Evolutionary conservation across 441 rosid species (phyloP).

Genomic region (Eutrema salsugineum): DNA sequence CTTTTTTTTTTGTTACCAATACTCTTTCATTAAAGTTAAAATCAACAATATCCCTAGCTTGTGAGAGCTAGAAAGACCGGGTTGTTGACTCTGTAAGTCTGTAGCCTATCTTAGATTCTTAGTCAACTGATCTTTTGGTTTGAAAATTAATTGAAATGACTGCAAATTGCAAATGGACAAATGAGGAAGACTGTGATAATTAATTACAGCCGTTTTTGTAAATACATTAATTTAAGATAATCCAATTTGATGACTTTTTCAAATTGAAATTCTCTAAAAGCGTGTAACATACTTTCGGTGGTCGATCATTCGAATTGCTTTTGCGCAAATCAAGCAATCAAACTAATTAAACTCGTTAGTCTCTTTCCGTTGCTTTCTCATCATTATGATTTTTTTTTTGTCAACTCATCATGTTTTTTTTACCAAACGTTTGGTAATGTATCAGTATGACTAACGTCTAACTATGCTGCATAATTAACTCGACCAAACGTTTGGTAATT

Average conservation of each 20-base stretch:
- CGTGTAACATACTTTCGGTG: slow-evolving; percentile 12
- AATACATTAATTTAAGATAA: neutral
- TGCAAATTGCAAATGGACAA: too few relatives aligned
- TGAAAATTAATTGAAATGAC: too few relatives aligned
- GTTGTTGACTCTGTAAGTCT: too few relatives aligned
- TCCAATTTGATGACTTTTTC: neutral
- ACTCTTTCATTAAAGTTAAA: too few relatives aligned
- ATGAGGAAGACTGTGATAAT: too few relatives aligned
- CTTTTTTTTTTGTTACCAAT: too few relatives aligned
- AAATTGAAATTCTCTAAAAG: neutral
- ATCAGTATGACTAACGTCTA: too few relatives aligned
- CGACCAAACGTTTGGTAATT: slow-evolving; percentile 12
- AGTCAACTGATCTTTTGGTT: too few relatives aligned
- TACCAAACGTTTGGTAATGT: slow-evolving; percentile 1
- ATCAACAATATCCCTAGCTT: too few relatives aligned
- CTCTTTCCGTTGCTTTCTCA: neutral
- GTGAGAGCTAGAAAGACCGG: too few relatives aligned
- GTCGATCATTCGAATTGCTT: slow-evolving; percentile 20
- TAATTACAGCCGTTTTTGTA: neutral
- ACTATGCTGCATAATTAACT: neutral
- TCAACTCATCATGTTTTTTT: neutral
- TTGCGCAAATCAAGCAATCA: slow-evolving; percentile 22
- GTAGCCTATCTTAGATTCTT: too few relatives aligned
- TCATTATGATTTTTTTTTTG: neutral
- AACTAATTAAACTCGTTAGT: neutral